Percentiles rank a stretch among this genome's conserved stretches.
These are phyloP conservation scores for Henningerozyma blattae DNA, from an alignment of 805 yeast species.

Conservation along the genomic window DNA sequence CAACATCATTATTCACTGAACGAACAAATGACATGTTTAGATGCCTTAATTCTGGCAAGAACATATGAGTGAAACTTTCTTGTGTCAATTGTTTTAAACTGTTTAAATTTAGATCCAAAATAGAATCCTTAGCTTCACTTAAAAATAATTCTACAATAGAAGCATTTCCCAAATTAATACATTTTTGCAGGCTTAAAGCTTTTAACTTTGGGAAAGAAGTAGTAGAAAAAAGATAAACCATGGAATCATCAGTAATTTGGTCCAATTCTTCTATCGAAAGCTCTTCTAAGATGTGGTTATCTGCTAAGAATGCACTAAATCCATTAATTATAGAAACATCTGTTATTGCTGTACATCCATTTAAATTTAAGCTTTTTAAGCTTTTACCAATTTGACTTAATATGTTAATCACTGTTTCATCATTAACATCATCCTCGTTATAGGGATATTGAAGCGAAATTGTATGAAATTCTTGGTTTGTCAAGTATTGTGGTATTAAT, in stretches of 20 bases:
- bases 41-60: constrained; percentile 48
- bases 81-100: constrained; percentile 50
- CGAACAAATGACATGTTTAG: constrained; percentile 75
- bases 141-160: constrained; percentile 46
- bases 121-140: constrained; percentile 46
- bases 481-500: constrained; percentile 51
- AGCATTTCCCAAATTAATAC: constrained; percentile 50
- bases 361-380: constrained; percentile 45
- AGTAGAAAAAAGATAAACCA: constrained; percentile 41
- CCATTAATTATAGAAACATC: constrained; percentile 52
- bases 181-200: constrained; percentile 50
- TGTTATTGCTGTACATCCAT: constrained; percentile 64
- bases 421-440: constrained; percentile 52
- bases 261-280: constrained; percentile 50
- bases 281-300: constrained; percentile 29
- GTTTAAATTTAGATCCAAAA: constrained; percentile 63
- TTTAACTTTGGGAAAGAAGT: constrained; percentile 43
- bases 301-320: constrained; percentile 42
- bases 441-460: constrained; percentile 62
- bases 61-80: constrained; percentile 37
- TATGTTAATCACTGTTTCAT: constrained; percentile 51
- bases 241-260: constrained; percentile 57
- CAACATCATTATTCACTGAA: constrained; percentile 53
- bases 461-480: constrained; percentile 31
- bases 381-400: constrained; percentile 52